Base-by-base conservation (phyloP, 371 early-diverging fungal species). In the Dichotomocladium elegans region DNA sequence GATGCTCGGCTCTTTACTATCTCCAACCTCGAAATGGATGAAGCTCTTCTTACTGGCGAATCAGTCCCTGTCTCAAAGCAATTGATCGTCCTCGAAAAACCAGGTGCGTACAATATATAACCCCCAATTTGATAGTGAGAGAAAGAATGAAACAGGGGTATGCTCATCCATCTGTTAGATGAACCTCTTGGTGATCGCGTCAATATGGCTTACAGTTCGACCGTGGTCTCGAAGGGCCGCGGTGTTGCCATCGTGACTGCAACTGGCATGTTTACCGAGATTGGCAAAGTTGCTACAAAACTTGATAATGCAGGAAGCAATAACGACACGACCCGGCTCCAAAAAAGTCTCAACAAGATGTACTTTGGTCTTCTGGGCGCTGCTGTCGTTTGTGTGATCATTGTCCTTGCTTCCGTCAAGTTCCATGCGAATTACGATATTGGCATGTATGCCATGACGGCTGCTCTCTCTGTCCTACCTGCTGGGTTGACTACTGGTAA, bases 401-500 rank as follows among this genome's bases (percentile, higher is more conserved):
- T 86, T 53, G 33, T 81, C 2, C 67, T 58, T 28, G 51, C 52
- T 15, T 55, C 53, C 0, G 66, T 66, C 37, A 53, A 52, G 26
- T 63, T 67, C 55, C 29, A 63, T 3, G 53, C 56, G n/a, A 49
- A 66, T 37, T 55, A 50, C 43, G 62, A 58, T 42, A 31, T 55
- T 29, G 58, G 55, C 44, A 58, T 61, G 50, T 66, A 66, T 35
- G 54, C 62, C 30, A 58, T 54, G 56, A 61, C 59, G 21, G 70
- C 95, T 43, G 95, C 91, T 10, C 91, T 98, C 40, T 90, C 95
- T 19, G 91, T 95, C 29, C 90, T 98, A 49, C 99, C 99, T 22
- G 96, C 96, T 69, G 99, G 97, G 60, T 74, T 96, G n/a, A 88
- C 95, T 21, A 93, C 95, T 17, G 49, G 49, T 48, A 48, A 33